Percentiles rank a stretch among this genome's conserved stretches.
These are phyloP conservation scores for Plasmodium adleri DNA, from an alignment of 169 alveolate species.

Conservation along the genomic window DNA sequence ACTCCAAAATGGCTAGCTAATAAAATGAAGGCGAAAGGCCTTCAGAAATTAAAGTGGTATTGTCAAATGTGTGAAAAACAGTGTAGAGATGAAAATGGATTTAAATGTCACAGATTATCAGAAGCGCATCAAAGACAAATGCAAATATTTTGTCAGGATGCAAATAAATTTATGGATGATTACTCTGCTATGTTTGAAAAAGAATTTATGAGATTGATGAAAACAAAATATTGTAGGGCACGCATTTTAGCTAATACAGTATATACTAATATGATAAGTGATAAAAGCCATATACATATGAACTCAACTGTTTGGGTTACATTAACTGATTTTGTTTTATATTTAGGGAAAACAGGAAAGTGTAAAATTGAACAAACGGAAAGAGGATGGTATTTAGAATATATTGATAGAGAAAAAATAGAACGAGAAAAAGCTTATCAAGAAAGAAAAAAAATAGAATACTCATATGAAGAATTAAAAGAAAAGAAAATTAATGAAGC, in stretches of 20 bases:
- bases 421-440: slow-evolving; percentile 78
- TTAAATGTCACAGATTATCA: slow-evolving; percentile 94
- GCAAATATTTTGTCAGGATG: slow-evolving; percentile 93
- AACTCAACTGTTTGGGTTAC: slow-evolving; percentile 96
- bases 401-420: slow-evolving; percentile 90
- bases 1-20: slow-evolving; percentile 96
- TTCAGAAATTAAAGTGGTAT: slow-evolving; percentile 95
- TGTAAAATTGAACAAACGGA: slow-evolving; percentile 93
- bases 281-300: slow-evolving; percentile 95
- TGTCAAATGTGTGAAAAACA: slow-evolving; percentile 97
- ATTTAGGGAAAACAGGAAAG: slow-evolving; percentile 93
- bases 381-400: slow-evolving; percentile 94
- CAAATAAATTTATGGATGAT: slow-evolving; percentile 93
- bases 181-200: slow-evolving; percentile 92
- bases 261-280: slow-evolving; percentile 91
- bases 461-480: slow-evolving; percentile 65
- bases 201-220: slow-evolving; percentile 92
- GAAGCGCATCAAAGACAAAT: slow-evolving; percentile 94
- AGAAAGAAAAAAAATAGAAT: slow-evolving; percentile 66
- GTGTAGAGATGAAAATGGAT: slow-evolving; percentile 96
- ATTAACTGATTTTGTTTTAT: slow-evolving; percentile 89
- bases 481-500: slow-evolving; percentile 72
- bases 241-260: slow-evolving; percentile 92
- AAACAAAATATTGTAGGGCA: slow-evolving; percentile 87
- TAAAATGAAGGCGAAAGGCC: slow-evolving; percentile 95